Base-by-base conservation (phyloP, 2,329 filamentous ascomycete species). In the Colletotrichum eremochloae region DNA sequence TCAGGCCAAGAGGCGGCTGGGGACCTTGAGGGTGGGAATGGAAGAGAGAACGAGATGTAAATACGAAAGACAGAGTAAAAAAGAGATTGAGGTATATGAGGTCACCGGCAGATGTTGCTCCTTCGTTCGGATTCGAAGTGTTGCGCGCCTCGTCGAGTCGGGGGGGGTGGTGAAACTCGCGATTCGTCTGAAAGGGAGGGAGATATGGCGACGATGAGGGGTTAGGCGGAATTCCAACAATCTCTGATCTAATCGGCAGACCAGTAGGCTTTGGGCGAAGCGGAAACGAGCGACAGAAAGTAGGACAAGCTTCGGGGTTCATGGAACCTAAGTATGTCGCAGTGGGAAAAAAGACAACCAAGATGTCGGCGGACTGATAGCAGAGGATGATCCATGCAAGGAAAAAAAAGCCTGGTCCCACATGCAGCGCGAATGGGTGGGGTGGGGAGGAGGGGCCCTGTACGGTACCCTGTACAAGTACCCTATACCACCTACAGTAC, bases 1-100 rank as follows among this genome's bases (percentile, higher is more conserved):
- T 79, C 78, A 80, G 78, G 71, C 46, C 14, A 53, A 53, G 11
- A 42, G 44, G 60, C 31, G 48, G 33, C 38, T 20, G 44, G 44
- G 11, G 24, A 24, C 24, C 44, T 31, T 18, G 24, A 29, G 44
- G 20, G 36, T 14, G 14, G 64, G 64, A 31, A 33, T 46, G 29
- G 66, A 38, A 50, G 42, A 31, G 42, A 36, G 44, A 6, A 36
- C 29, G 42, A 20, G 57, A 24, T 48, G 20, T 20, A 20, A 44
- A 33, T 20, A 38, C 29, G 48, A 50, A 40, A 18, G 68, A 42
- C 57, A 46, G 38, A 31, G 40, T 36, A 24, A 33, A 57, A 20
- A 36, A 36, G 8, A 36, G 33, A 36, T 24, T 5, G 2, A 40
- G 3, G 63, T 53, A 52, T 68, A 68, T 60, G 69, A 72, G 69